Evolutionary conservation across 2,329 filamentous ascomycete genomes (phyloP), one percentile per base, ranked within the genome.

Genomic region (Apiospora phragmitis): DNA sequence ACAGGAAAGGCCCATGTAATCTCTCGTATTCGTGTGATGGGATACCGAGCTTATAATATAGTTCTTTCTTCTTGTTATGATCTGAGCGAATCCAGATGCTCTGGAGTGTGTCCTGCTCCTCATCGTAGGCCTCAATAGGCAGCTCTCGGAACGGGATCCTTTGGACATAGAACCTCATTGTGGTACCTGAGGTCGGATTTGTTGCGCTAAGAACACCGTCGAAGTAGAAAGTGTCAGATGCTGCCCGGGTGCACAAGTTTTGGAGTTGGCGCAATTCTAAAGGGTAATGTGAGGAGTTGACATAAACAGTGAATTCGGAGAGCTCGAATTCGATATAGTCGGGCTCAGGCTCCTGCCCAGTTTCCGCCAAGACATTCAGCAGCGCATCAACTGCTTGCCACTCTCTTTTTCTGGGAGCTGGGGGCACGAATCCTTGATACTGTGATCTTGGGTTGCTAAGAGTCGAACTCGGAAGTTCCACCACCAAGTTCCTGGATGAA

Each of bases 111-210:
- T 85, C 78, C 8, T 83, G 21, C 5, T 38, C 75, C 0, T 83
- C 76, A 0, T 88, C 89, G 76, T 94, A 94, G 38, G 90, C 90
- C 1, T 90, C 92, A 14, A 96, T 86, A 0, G 91, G 90, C 1
- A 92, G 80, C 0, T 86, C 82, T 0, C 80, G 76, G 65, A 95
- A 92, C 0, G 84, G 81, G 0, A 93, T 82, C 0, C 78, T 80
- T 65, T 87, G 80, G 0, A 95, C 84, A 70, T 87, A 93, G 51
- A 82, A 81, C 4, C 69, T 77, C 26, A 42, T 70, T 12, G 18
- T 43, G 38, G 38, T 35, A 14, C 38, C 47, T 38, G 29, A 26
- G 8, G 24, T 38, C 21, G 49, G 35, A 18, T 29, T 35, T n/a
- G 67, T 1, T 79, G 74, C 70, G 11, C 83, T 85, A 0, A 94